These are phyloP conservation scores for Cyberlindnera euphorbiae DNA, from an alignment of 805 yeast species.

Conservation along the genomic window DNA sequence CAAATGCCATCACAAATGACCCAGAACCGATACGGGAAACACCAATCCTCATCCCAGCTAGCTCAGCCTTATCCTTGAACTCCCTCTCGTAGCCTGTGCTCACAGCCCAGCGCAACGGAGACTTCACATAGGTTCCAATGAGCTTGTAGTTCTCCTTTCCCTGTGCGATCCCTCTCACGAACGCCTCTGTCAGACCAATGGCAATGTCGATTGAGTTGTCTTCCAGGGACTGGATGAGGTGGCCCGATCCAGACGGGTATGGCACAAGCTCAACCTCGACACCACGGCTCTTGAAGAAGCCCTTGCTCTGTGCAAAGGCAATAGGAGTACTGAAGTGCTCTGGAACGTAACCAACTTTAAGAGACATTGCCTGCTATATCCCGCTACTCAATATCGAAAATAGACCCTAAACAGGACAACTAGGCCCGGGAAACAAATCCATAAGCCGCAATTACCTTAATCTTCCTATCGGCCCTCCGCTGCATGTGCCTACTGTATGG, in stretches of 20 bases:
- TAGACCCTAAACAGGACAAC: no score
- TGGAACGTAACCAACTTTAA: conserved; percentile 78
- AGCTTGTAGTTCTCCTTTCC: conserved; percentile 46
- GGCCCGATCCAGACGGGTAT: conserved; percentile 85
- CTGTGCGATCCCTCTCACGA: conserved; percentile 75
- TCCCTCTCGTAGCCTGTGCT: conserved; percentile 71
- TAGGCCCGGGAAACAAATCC: no score
- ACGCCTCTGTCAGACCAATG: conserved; percentile 88
- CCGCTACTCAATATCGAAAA: not conserved
- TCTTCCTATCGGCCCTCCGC: no score
- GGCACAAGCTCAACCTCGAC: conserved; percentile 59
- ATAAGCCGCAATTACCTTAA: no score
- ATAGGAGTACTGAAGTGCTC: conserved; percentile 91
- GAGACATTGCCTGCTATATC: conserved; percentile 19
- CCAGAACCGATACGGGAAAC: conserved; percentile 89
- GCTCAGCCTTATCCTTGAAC: conserved; percentile 43
- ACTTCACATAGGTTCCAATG: conserved; percentile 77
- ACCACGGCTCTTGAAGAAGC: conserved; percentile 45
- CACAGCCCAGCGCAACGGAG: conserved; percentile 89
- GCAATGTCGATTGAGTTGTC: conserved; percentile 68
- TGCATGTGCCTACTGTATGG: no score
- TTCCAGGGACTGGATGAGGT: conserved; percentile 68
- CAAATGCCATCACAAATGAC: conserved; percentile 86
- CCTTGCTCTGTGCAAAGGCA: conserved; percentile 60
- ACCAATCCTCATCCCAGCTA: conserved; percentile 63